Conservation (phyloP, 2,329 filamentous ascomycete species). For the Periconia sp. region DNA sequence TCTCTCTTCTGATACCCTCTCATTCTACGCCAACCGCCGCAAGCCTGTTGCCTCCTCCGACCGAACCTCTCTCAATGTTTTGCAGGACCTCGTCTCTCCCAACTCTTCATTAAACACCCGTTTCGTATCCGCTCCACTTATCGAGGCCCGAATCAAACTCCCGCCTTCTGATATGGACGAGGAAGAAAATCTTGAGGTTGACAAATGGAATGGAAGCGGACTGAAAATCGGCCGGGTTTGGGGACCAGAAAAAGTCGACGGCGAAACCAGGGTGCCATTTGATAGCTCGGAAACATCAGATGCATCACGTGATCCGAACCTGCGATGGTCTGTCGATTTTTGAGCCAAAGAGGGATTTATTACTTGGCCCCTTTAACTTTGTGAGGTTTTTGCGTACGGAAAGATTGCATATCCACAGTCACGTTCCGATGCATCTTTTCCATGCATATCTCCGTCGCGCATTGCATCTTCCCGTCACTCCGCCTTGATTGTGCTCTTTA, state of each 20-base stretch:
- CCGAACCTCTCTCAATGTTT: constrained; percentile 39
- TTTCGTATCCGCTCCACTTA: constrained; percentile 41
- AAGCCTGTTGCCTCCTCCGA: constrained; percentile 38
- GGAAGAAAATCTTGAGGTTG: constrained; percentile 16
- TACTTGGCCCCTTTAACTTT: no score
- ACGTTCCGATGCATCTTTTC: no score
- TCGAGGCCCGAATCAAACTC: constrained; percentile 41
- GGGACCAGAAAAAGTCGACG: constrained; percentile 20
- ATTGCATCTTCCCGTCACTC: no score
- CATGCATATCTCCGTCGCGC: no score
- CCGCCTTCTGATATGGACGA: constrained; percentile 35
- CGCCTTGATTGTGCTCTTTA: no score
- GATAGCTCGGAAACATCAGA: constrained; percentile 31
- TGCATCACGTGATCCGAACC: constrained; percentile 36
- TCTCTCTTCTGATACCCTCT: constrained; percentile 26
- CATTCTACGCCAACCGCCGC: constrained; percentile 23
- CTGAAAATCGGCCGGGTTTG: constrained; percentile 20
- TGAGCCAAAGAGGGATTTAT: constrained; percentile 12
- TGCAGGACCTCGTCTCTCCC: constrained; percentile 43
- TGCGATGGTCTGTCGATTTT: constrained; percentile 49
- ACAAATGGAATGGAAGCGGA: constrained; percentile 19
- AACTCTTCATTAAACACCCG: constrained; percentile 35
- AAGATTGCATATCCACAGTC: neutral
- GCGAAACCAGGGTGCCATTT: constrained; percentile 29
- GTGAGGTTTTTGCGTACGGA: neutral